A percentile compares a stretch with the other conserved stretches of the same genome.
These are phyloP conservation scores for Apostasia shenzhenica DNA, from an alignment of 106 monocot species.

Conservation along the genomic window DNA sequence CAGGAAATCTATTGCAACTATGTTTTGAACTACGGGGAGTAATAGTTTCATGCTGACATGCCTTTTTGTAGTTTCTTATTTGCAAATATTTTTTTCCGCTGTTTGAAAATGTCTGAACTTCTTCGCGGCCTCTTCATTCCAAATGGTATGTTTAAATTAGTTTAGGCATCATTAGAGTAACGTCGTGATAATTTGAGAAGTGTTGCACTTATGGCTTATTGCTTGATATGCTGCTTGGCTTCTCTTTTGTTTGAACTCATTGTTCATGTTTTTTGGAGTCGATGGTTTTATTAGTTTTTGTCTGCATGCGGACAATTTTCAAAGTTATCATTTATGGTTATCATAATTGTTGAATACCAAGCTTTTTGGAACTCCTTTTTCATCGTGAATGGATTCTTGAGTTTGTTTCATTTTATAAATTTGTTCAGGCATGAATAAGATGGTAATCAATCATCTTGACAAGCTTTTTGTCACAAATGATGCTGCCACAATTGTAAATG, in stretches of 20 bases:
- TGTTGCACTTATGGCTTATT: no score
- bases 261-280: not conserved
- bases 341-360: no score
- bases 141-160: no score
- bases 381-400: not conserved
- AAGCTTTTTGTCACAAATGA: slow-evolving; percentile 98
- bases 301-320: not conserved
- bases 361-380: no score
- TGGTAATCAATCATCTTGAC: slow-evolving; percentile 98
- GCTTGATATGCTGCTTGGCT: not conserved
- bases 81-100: not conserved
- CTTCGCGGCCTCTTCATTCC: not conserved
- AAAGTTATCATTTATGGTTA: not conserved
- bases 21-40: not conserved
- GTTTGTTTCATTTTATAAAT: not conserved
- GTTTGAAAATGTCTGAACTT: not conserved
- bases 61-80: not conserved
- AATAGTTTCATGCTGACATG: not conserved
- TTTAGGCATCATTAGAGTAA: no score
- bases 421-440: slow-evolving; percentile 86
- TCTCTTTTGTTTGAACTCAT: not conserved
- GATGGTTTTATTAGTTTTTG: no score
- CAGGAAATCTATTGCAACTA: not conserved
- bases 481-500: slow-evolving; percentile 94
- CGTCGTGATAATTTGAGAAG: no score